phyloP scores from a whole-genome alignment of 2,329 filamentous ascomycete species.

The Phyllosticta citriasiana region DNA sequence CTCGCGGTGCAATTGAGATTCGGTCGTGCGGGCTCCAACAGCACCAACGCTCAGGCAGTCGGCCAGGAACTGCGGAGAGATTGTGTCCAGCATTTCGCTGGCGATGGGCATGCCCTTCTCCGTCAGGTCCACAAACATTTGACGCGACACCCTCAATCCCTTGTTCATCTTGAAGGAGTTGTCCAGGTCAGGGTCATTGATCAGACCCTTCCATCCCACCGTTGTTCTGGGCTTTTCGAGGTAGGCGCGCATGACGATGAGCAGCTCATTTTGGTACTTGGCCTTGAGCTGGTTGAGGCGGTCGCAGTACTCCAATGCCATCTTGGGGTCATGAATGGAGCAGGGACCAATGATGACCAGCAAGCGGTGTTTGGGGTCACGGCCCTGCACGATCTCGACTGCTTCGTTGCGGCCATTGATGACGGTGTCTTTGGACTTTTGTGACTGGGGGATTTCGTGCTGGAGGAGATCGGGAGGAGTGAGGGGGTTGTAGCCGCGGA shows the following conservation, averaged over 20 bases:
- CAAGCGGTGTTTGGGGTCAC: conserved; percentile 46
- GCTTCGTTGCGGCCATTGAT: conserved; percentile 50
- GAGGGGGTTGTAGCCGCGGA: conserved; percentile 81
- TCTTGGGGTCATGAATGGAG: conserved; percentile 89
- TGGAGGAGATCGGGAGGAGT: conserved; percentile 91
- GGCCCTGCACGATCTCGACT: conserved; percentile 51
- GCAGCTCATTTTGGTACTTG: conserved; percentile 78
- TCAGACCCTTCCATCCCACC: conserved; percentile 96
- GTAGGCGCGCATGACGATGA: conserved; percentile 97
- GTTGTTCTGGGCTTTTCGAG: conserved; percentile 97
- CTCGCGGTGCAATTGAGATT: conserved; percentile 91
- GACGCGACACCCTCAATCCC: conserved; percentile 72
- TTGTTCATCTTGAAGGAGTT: conserved; percentile 99
- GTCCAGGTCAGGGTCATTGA: conserved; percentile 98
- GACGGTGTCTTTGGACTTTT: conserved; percentile 45
- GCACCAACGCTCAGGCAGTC: conserved; percentile 87
- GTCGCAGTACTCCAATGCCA: conserved; percentile 88
- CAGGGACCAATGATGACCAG: conserved; percentile 87
- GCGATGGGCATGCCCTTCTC: conserved; percentile 90
- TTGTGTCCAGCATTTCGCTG: conserved; percentile 96
- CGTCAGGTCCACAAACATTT: conserved; percentile 90
- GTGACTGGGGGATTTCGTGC: conserved; percentile 65
- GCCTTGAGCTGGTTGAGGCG: conserved; percentile 70
- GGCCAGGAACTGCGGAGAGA: conserved; percentile 92
- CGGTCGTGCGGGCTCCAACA: conserved; percentile 90